Evolutionary conservation across 169 alveolate species (phyloP), one percentile per base, ranked within the genome.

Genomic region (Cryptosporidium meleagridis): DNA sequence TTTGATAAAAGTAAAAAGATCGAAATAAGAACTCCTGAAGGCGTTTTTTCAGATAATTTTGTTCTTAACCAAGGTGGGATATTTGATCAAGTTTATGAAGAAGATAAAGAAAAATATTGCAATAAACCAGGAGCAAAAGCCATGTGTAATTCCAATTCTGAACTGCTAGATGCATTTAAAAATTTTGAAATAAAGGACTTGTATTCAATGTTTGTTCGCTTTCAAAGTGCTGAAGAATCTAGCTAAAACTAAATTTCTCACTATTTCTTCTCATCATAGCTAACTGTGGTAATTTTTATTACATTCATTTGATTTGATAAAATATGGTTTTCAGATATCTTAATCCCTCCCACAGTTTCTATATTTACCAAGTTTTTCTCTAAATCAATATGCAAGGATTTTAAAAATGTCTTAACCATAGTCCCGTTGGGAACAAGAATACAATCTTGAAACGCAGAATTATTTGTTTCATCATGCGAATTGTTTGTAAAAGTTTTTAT

Each of bases 271-370:
- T 29, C 48, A 14, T 58, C 91, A 41, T 44, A 23, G 18, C 51
- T 33, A 58, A 31, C 85, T 5, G 92, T 85, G 0, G 45, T 85
- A 21, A 91, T 70, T 37, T 91, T 91, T 29, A 94, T 16, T 44
- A 94, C 69, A 89, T 91, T 94, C 71, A 70, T 65, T n/a, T 91
- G 92, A 8, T 61, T 84, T 0, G 95, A 87, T 31, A 94, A 69
- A 59, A 72, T 75, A 69, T 94, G 94, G 55, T 92, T 75, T 69
- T 91, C 96, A 4, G 92, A 67, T 52, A 94, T 18, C 33, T 93
- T 91, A 68, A 94, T 70, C 51, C 96, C 95, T n/a, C 93, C 94
- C 1, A 85, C 84, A 53, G 94, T 91, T 65, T 92, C 94, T 16
- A 92, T 94, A 48, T 87, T 85, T 69, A 84, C 26, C 37, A 92